Evolutionary conservation across 768 basidiomycete genomes (phyloP).

Genomic region (Pisolithus marmoratus): DNA sequence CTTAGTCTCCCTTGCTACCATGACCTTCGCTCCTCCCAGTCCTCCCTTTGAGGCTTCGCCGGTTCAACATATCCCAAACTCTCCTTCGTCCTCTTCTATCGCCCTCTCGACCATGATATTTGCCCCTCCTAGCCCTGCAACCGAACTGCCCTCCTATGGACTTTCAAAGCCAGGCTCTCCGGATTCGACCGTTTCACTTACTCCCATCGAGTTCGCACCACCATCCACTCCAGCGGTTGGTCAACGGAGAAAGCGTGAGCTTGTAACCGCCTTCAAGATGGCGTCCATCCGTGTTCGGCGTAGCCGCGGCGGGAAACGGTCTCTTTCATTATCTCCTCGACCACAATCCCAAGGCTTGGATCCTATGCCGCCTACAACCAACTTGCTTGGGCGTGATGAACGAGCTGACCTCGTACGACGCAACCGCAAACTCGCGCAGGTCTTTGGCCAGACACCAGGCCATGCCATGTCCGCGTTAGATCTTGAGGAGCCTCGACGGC

Average conservation of each 20-base stretch:
- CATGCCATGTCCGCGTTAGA: constrained; percentile 30
- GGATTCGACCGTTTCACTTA: constrained; percentile 24
- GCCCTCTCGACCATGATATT: constrained; percentile 26
- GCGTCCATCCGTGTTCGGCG: constrained; percentile 31
- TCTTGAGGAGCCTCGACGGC: constrained; percentile 18
- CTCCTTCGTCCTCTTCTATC: constrained; percentile 11
- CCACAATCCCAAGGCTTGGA: constrained; percentile 6
- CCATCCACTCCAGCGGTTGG: constrained; percentile 7
- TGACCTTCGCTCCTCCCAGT: constrained; percentile 28
- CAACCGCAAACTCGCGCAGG: constrained; percentile 71
- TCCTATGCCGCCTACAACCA: constrained; percentile 59
- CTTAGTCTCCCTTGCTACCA: constrained; percentile 23
- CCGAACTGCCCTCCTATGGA: constrained; percentile 5
- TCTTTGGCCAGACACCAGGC: constrained; percentile 68
- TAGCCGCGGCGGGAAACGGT: constrained; percentile 19
- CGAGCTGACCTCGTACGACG: constrained; percentile 70
- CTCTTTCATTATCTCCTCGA: constrained; percentile 25
- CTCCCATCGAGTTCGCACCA: constrained; percentile 26
- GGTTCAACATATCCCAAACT: neutral
- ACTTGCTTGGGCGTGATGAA: constrained; percentile 55
- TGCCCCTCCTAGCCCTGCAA: constrained; percentile 22
- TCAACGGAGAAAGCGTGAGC: constrained; percentile 31
- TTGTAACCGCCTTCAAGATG: constrained; percentile 45
- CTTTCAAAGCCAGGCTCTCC: constrained; percentile 14
- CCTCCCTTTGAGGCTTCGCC: constrained; percentile 14